Conservation (phyloP, 75 land plant species). For the Cunninghamia lanceolata region DNA sequence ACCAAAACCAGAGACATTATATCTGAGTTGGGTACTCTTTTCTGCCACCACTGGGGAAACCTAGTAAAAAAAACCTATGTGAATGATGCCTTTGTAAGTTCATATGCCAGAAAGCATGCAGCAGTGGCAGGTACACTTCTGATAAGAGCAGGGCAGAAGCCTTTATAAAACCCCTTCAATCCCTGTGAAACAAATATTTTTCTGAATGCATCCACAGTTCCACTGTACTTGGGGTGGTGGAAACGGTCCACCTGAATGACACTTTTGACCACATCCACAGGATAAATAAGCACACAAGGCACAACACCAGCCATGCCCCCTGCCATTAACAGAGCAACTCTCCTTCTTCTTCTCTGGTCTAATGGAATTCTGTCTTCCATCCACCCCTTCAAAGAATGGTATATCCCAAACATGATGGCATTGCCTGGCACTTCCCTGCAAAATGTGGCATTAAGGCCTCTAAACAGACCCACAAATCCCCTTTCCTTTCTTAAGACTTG, state of each 20-base stretch:
- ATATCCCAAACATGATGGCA: slow-evolving; percentile 41
- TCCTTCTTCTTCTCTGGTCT: slow-evolving; percentile 27
- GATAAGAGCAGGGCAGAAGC: slow-evolving; percentile 50
- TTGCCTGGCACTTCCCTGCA: slow-evolving; percentile 48
- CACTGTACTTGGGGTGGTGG: slow-evolving; percentile 42
- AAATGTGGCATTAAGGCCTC: slow-evolving; percentile 43
- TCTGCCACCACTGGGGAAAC: too few relatives aligned
- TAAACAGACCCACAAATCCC: slow-evolving; percentile 36
- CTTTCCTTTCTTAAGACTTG: slow-evolving; percentile 40
- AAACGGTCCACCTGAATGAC: slow-evolving; percentile 46
- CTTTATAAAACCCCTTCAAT: slow-evolving; percentile 42
- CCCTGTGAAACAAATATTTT: slow-evolving; percentile 35
- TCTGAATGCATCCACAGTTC: slow-evolving; percentile 39
- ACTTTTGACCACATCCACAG: slow-evolving; percentile 52
- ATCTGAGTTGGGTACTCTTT: too few relatives aligned
- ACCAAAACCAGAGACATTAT: too few relatives aligned
- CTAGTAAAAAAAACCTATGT: neutral
- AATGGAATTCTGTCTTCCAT: slow-evolving; percentile 17
- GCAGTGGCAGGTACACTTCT: slow-evolving; percentile 57
- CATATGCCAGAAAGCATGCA: slow-evolving; percentile 46
- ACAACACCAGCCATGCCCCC: slow-evolving; percentile 45
- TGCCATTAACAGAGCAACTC: slow-evolving; percentile 24
- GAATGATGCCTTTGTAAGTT: slow-evolving; percentile 27
- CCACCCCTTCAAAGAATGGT: slow-evolving; percentile 31
- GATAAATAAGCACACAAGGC: slow-evolving; percentile 42